Percentiles rank a stretch among this genome's conserved stretches.
These are phyloP conservation scores for Ceratocystiopsis brevicomis DNA, from an alignment of 2,329 filamentous ascomycete species.

Conservation along the genomic window DNA sequence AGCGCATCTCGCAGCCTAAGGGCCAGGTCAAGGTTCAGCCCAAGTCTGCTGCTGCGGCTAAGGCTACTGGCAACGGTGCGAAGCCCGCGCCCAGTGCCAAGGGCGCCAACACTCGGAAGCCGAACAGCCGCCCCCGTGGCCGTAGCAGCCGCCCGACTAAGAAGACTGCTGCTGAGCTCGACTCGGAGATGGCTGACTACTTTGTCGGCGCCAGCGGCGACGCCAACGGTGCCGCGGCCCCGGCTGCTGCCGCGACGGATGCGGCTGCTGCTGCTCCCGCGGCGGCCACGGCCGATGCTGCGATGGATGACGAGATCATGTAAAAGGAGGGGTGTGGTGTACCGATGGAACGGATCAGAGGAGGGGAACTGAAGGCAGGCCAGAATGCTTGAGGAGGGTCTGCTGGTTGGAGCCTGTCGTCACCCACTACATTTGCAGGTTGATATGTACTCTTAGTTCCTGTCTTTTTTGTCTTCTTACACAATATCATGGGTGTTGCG, in stretches of 20 bases:
- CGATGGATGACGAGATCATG: slow-evolving; percentile 50
- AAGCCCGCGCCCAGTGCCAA: slow-evolving; percentile 24
- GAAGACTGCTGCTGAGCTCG: slow-evolving; percentile 90
- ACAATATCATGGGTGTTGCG: too few species aligned
- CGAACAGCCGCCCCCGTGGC: slow-evolving; percentile 20
- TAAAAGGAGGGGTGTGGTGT: slow-evolving; percentile 11
- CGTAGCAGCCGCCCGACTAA: slow-evolving; percentile 49
- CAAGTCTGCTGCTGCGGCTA: slow-evolving; percentile 62
- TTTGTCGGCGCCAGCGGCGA: slow-evolving; percentile 39
- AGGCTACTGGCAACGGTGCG: slow-evolving; percentile 35
- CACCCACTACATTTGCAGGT: too few species aligned
- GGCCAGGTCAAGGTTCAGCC: slow-evolving; percentile 54
- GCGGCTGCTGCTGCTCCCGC: slow-evolving; percentile 26
- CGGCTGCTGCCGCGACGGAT: slow-evolving; percentile 17
- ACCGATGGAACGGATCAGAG: not conserved
- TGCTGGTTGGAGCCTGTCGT: not conserved
- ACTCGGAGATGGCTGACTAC: slow-evolving; percentile 96
- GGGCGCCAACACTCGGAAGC: slow-evolving; percentile 30
- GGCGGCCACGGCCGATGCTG: slow-evolving; percentile 31
- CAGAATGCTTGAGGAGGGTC: not conserved
- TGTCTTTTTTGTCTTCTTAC: not conserved
- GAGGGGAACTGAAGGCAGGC: not conserved
- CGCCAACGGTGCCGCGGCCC: slow-evolving; percentile 20
- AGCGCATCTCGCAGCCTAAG: slow-evolving; percentile 58
- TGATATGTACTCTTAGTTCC: not conserved